phyloP scores from a whole-genome alignment of 2,329 filamentous ascomycete species.

The Septoria linicola region DNA sequence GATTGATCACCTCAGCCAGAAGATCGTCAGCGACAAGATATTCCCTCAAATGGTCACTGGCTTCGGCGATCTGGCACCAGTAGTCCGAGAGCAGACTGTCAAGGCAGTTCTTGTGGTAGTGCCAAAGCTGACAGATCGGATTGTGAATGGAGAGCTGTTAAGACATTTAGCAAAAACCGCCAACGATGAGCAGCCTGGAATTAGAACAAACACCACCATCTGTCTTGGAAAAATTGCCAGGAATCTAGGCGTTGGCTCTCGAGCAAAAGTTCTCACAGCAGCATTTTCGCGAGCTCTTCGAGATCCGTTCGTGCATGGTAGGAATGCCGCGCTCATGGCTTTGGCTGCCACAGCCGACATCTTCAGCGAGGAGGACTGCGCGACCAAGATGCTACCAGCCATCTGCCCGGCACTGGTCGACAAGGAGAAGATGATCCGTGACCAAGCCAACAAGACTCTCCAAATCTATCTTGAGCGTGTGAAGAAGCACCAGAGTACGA shows the following conservation, averaged over 20 bases:
- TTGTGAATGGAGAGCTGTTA: conserved; percentile 88
- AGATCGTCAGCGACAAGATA: conserved; percentile 91
- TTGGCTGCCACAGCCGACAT: conserved; percentile 80
- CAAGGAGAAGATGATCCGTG: conserved; percentile 90
- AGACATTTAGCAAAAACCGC: conserved; percentile 91
- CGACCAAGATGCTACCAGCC: conserved; percentile 75
- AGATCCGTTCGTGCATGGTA: conserved; percentile 91
- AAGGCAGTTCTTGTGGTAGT: conserved; percentile 90
- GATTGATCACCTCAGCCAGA: conserved; percentile 86
- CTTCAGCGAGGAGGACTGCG: conserved; percentile 88
- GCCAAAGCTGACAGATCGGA: conserved; percentile 83
- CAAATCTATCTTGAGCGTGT: conserved; percentile 82
- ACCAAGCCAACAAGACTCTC: conserved; percentile 85
- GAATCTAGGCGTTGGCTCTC: conserved; percentile 70
- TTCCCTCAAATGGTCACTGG: conserved; percentile 96
- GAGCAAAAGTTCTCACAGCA: conserved; percentile 87
- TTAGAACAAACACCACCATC: conserved; percentile 96
- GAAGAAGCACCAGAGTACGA: conserved; percentile 70
- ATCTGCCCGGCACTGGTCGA: conserved; percentile 84
- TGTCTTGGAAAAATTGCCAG: conserved; percentile 95
- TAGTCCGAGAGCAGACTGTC: conserved; percentile 92
- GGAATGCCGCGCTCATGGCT: conserved; percentile 85
- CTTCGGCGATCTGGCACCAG: conserved; percentile 85
- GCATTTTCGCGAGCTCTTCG: conserved; percentile 86
- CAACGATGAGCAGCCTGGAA: conserved; percentile 95